Conservation (phyloP, 2,329 filamentous ascomycete species). For the Penicillium olsonii region DNA sequence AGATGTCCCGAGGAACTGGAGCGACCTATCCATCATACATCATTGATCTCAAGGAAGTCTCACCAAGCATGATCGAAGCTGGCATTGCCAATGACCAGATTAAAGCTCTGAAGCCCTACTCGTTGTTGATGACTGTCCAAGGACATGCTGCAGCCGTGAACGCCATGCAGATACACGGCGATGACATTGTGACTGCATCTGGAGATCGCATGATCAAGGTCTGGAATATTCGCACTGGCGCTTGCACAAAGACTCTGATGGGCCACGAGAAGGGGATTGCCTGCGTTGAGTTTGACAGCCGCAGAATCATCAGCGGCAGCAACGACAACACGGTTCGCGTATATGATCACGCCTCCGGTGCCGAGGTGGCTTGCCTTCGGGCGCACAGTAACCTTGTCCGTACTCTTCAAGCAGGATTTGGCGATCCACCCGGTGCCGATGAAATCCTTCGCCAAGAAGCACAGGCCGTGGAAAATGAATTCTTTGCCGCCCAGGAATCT, state of each 20-base stretch:
- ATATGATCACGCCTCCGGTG: slow-evolving; percentile 80
- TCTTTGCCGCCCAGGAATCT: slow-evolving; percentile 60
- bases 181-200: slow-evolving; percentile 90
- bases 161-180: slow-evolving; percentile 83
- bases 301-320: slow-evolving; percentile 90
- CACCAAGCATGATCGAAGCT: slow-evolving; percentile 46
- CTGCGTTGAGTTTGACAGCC: slow-evolving; percentile 93
- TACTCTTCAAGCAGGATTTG: slow-evolving; percentile 93
- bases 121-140: slow-evolving; percentile 74
- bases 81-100: slow-evolving; percentile 44
- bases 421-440: slow-evolving; percentile 78
- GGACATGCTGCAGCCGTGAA: slow-evolving; percentile 93
- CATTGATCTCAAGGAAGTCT: slow-evolving; percentile 49
- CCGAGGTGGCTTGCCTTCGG: slow-evolving; percentile 84
- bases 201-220: slow-evolving; percentile 92
- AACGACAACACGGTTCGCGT: slow-evolving; percentile 96
- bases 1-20: slow-evolving; percentile 42
- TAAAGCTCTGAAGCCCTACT: slow-evolving; percentile 63
- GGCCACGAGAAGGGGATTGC: slow-evolving; percentile 95
- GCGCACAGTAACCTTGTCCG: slow-evolving; percentile 84
- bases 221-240: slow-evolving; percentile 84
- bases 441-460: slow-evolving; percentile 75
- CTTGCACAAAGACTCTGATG: slow-evolving; percentile 73
- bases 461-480: slow-evolving; percentile 69
- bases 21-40: slow-evolving; percentile 57